A percentile compares a stretch with the other conserved stretches of the same genome.
Conservation (phyloP, 1,284 basidiomycete species). For the Puccinia horiana region DNA sequence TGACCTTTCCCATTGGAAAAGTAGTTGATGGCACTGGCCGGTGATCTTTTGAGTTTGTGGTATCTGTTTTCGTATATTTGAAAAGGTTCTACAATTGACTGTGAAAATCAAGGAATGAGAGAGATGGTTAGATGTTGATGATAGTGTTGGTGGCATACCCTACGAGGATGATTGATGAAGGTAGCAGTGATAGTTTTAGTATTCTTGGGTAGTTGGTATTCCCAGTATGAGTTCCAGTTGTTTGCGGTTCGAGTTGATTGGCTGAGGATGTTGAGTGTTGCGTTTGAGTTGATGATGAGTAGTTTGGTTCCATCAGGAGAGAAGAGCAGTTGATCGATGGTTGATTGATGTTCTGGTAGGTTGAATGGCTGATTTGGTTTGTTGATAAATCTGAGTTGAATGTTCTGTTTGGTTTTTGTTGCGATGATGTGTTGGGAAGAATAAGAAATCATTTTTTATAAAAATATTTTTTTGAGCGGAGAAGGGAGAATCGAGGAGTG, state of each 20-base stretch:
- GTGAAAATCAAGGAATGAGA: no score
- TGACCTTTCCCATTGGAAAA: not conserved
- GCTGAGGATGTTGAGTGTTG: not conserved
- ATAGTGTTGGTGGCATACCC: no score
- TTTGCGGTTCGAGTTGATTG: not conserved
- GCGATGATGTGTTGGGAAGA: slow-evolving; percentile 29
- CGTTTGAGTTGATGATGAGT: slow-evolving; percentile 14
- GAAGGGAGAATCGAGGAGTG: not conserved
- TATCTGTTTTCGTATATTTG: not conserved
- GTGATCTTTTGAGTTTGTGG: not conserved
- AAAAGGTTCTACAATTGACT: not conserved
- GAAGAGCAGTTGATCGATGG: not conserved
- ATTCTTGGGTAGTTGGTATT: not conserved
- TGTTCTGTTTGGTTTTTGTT: not conserved
- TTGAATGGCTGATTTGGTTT: not conserved
- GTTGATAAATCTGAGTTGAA: not conserved
- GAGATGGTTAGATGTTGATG: no score
- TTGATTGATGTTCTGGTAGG: not conserved
- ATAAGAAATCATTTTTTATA: not conserved
- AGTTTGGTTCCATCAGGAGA: slow-evolving; percentile 22
- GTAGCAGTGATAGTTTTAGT: not conserved
- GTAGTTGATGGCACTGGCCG: not conserved
- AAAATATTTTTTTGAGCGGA: not conserved
- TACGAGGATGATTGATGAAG: not conserved
- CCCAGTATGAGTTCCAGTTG: not conserved